Conservation (phyloP, 2,329 filamentous ascomycete genomes). For the Eutypella sp. region DNA sequence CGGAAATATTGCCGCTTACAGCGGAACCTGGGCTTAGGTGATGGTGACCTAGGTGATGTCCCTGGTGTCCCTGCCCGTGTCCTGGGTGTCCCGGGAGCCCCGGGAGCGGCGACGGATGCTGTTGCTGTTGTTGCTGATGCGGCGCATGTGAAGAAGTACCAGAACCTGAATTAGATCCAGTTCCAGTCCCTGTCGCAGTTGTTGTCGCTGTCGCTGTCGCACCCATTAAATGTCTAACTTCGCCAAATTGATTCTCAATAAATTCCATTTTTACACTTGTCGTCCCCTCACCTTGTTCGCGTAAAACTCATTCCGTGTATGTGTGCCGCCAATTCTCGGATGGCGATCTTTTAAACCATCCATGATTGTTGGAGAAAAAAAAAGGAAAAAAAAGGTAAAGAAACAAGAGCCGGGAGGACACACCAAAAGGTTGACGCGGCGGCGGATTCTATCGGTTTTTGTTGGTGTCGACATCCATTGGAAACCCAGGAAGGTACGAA, state of each 20-base stretch:
- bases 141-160: slow-evolving; percentile 3
- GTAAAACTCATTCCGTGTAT: background rate
- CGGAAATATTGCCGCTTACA: slow-evolving; percentile 11
- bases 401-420: too few species aligned
- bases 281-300: background rate
- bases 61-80: too few species aligned
- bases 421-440: too few species aligned
- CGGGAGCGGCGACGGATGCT: slow-evolving; percentile 1
- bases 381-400: background rate
- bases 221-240: slow-evolving; percentile 15
- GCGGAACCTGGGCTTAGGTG: slow-evolving; percentile 10
- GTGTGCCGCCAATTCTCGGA: background rate
- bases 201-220: slow-evolving; percentile 3
- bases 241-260: slow-evolving; percentile 30
- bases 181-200: slow-evolving; percentile 1
- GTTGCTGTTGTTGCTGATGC: slow-evolving; percentile 5
- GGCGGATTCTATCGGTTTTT: too few species aligned
- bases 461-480: too few species aligned
- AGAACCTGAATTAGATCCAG: background rate
- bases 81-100: too few species aligned
- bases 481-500: too few species aligned
- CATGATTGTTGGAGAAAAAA: background rate
- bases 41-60: too few species aligned
- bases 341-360: background rate
- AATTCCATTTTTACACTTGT: slow-evolving; percentile 23